Evolutionary conservation across 352 stramenopile species (phyloP).

Genomic region (Salisapilia sapeloensis): DNA sequence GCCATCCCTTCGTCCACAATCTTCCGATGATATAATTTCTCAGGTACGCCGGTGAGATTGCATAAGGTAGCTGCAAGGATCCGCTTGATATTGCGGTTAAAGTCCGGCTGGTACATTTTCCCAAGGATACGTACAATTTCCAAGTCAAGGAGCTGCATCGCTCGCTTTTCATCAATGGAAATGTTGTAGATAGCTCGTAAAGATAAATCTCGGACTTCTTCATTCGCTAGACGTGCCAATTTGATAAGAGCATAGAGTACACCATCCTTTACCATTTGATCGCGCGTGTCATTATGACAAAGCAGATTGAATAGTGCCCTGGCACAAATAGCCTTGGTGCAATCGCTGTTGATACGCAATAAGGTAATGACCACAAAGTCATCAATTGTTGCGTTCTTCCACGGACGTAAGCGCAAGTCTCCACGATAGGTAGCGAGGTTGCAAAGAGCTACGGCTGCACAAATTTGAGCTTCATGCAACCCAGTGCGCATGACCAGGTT

Average conservation of each 20-base stretch:
- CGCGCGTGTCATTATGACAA: constrained; percentile 52
- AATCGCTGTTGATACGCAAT: constrained; percentile 60
- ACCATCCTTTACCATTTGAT: constrained; percentile 55
- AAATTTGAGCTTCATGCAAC: constrained; percentile 71
- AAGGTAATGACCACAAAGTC: constrained; percentile 82
- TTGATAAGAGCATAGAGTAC: constrained; percentile 78
- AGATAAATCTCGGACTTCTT: constrained; percentile 52
- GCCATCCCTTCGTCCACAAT: constrained; percentile 47
- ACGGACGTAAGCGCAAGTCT: constrained; percentile 16
- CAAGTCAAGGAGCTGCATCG: constrained; percentile 46
- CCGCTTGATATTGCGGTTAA: constrained; percentile 62
- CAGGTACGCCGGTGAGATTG: constrained; percentile 28
- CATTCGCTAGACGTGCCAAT: constrained; percentile 55
- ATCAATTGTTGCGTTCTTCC: constrained; percentile 46
- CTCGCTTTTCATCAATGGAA: constrained; percentile 26
- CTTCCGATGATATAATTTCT: constrained; percentile 14
- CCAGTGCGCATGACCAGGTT: constrained; percentile 77
- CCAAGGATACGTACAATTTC: constrained; percentile 58
- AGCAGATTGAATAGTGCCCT: constrained; percentile 78
- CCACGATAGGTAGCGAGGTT: constrained; percentile 57
- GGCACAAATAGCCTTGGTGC: constrained; percentile 72
- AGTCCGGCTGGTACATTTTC: constrained; percentile 63
- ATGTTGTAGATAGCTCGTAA: constrained; percentile 69
- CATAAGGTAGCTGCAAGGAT: constrained; percentile 59
- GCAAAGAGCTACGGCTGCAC: constrained; percentile 66